Evolutionary conservation across 495 filamentous ascomycete genomes (phyloP).

Genomic region (Delitschia confertaspora): DNA sequence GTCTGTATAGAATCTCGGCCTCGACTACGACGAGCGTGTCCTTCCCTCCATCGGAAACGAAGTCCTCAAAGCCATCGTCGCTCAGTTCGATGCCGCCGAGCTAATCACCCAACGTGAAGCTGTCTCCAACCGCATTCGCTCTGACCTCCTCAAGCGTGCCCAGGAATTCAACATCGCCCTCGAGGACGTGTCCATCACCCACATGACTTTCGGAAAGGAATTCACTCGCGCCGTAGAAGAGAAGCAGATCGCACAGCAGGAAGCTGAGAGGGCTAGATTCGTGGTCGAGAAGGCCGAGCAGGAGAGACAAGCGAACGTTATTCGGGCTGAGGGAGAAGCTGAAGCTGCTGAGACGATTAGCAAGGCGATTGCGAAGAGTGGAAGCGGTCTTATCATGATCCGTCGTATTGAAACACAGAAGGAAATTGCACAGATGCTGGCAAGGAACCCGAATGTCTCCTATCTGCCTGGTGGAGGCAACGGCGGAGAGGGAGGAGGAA

Average conservation of each 20-base stretch:
- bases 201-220: conserved; percentile 99
- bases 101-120: conserved; percentile 98
- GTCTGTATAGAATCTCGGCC: conserved; percentile 59
- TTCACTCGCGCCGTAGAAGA: conserved; percentile 98
- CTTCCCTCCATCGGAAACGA: conserved; percentile 99
- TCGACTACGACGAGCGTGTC: conserved; percentile 98
- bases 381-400: conserved; percentile 90
- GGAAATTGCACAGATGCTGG: conserved; percentile 88
- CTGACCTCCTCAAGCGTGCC: conserved; percentile 92
- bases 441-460: conserved; percentile 87
- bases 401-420: conserved; percentile 92
- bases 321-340: conserved; percentile 93
- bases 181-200: conserved; percentile 97
- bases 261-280: conserved; percentile 93
- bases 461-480: conserved; percentile 77
- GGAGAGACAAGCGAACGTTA: conserved; percentile 96
- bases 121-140: conserved; percentile 88
- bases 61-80: conserved; percentile 98
- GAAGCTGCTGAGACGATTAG: conserved; percentile 92
- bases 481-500: conserved; percentile 44
- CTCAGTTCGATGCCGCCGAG: conserved; percentile 97
- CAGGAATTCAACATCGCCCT: conserved; percentile 98
- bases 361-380: conserved; percentile 83
- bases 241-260: conserved; percentile 99
- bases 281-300: conserved; percentile 99